These are phyloP conservation scores for Polysphondylium violaceum DNA, from an alignment of 78 protist genomes.

Conservation along the genomic window DNA sequence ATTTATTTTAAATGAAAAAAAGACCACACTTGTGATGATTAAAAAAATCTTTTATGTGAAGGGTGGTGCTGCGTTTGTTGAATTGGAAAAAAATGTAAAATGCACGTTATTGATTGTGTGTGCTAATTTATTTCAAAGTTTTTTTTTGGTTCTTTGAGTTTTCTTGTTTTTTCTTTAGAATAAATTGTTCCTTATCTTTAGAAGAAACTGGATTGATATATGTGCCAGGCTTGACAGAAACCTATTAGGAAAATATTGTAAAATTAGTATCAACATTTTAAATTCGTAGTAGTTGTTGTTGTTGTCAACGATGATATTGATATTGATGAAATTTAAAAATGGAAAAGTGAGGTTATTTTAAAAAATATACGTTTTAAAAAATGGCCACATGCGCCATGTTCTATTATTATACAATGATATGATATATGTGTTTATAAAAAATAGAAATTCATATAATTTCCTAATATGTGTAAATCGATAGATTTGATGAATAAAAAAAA, in stretches of 20 bases:
- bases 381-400: too few relatives aligned
- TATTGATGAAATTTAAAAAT: background rate
- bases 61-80: background rate
- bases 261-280: background rate
- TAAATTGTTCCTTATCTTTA: slow-evolving; percentile 9
- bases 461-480: too few relatives aligned
- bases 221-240: slow-evolving; percentile 45
- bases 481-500: too few relatives aligned
- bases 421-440: too few relatives aligned
- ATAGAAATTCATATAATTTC: too few relatives aligned
- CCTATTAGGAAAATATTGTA: background rate
- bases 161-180: slow-evolving; percentile 18
- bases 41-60: background rate
- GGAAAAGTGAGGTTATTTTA: too few relatives aligned
- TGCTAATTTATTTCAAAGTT: background rate
- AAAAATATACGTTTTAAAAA: too few relatives aligned
- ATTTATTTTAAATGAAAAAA: too few relatives aligned
- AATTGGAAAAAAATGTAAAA: background rate
- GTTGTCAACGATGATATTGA: background rate
- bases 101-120: background rate
- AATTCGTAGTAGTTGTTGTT: background rate
- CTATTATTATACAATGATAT: too few relatives aligned
- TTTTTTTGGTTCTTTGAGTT: slow-evolving; percentile 4
- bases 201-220: slow-evolving; percentile 53
- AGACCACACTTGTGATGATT: too few relatives aligned